Evolutionary conservation across 768 basidiomycete genomes (phyloP).

Genomic region (Psilocybe cubensis): DNA sequence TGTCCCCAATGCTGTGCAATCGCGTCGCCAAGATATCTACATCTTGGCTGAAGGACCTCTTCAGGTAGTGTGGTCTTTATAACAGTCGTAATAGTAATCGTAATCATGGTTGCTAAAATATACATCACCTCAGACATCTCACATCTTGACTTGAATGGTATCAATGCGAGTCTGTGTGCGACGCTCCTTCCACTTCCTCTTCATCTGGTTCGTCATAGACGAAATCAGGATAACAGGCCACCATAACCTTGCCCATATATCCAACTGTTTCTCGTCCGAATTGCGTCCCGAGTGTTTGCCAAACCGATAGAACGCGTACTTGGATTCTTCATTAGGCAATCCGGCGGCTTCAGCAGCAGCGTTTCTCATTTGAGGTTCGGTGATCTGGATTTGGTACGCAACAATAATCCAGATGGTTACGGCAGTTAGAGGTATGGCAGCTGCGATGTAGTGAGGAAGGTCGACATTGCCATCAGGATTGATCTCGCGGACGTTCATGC

Average conservation of each 20-base stretch:
- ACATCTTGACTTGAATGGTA: neutral
- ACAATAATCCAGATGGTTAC: conserved; percentile 50
- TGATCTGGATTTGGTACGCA: conserved; percentile 42
- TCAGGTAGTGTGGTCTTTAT: too few species aligned
- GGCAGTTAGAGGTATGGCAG: conserved; percentile 43
- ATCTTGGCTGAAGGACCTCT: neutral
- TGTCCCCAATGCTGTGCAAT: too few species aligned
- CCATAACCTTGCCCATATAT: conserved; percentile 19
- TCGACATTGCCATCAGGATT: conserved; percentile 31
- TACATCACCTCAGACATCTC: neutral
- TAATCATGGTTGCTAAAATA: neutral
- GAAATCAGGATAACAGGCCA: conserved; percentile 23
- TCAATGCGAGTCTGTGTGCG: neutral
- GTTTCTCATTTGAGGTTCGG: conserved; percentile 11
- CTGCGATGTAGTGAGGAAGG: conserved; percentile 40
- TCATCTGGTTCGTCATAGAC: conserved; percentile 15
- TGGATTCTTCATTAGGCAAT: neutral
- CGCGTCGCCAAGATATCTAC: too few species aligned
- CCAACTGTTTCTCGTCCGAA: conserved; percentile 10
- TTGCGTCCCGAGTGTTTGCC: neutral
- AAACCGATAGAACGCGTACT: conserved; percentile 2
- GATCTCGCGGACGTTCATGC: conserved; percentile 59
- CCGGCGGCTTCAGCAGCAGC: neutral
- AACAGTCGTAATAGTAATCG: too few species aligned
- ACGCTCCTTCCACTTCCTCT: conserved; percentile 10